Conservation (phyloP, 1,284 basidiomycete species). For the Takashimella tepidaria region DNA sequence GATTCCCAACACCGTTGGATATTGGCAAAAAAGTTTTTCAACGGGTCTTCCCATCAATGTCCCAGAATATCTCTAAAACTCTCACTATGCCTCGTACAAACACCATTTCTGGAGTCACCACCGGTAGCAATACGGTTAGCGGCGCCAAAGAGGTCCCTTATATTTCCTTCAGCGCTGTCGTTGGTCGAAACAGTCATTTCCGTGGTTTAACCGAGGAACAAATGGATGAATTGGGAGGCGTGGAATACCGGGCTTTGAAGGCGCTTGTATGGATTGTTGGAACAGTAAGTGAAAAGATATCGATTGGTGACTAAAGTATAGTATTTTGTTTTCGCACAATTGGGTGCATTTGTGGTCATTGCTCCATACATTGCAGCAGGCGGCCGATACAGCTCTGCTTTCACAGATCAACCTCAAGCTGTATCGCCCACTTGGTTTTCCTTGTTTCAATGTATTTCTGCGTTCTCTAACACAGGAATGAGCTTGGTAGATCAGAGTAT, state of each 20-base stretch:
- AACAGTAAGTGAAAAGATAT: conserved; percentile 48
- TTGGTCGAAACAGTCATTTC: conserved; percentile 86
- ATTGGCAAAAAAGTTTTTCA: conserved; percentile 54
- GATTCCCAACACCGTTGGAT: conserved; percentile 76
- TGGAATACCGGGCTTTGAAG: conserved; percentile 86
- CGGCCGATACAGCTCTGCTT: conserved; percentile 49
- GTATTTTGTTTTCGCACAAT: conserved; percentile 68
- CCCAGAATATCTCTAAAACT: conserved; percentile 56
- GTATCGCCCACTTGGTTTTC: conserved; percentile 71
- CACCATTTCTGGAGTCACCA: conserved; percentile 52
- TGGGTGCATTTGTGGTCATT: conserved; percentile 65
- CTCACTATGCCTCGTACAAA: conserved; percentile 68
- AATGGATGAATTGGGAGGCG: conserved; percentile 84
- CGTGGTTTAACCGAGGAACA: conserved; percentile 72
- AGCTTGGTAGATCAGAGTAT: conserved; percentile 86
- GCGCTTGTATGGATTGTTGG: conserved; percentile 71
- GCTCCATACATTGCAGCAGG: conserved; percentile 71
- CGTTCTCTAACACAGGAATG: conserved; percentile 85
- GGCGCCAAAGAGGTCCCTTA: conserved; percentile 60
- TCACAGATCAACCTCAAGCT: conserved; percentile 55
- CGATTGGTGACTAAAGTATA: conserved; percentile 41
- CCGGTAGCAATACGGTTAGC: conserved; percentile 49
- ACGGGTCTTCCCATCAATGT: conserved; percentile 57
- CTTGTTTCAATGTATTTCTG: conserved; percentile 76
- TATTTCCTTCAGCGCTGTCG: conserved; percentile 75